These are phyloP conservation scores for Cercospora sesami DNA, from an alignment of 2,329 filamentous ascomycete species.

Conservation along the genomic window DNA sequence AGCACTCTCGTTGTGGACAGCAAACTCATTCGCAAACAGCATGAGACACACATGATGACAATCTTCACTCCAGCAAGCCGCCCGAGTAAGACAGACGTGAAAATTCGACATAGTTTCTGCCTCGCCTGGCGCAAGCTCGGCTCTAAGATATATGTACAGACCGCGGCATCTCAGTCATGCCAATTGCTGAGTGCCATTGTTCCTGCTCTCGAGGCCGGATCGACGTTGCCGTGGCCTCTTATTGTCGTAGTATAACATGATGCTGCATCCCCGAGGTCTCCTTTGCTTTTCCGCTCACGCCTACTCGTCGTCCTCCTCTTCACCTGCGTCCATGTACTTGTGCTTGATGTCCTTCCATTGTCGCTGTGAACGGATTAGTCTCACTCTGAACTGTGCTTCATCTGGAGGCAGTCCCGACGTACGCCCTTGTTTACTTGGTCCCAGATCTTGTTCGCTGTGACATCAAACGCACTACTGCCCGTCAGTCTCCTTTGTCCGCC, in stretches of 20 bases:
- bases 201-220: not conserved
- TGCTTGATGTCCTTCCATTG: conserved; percentile 99
- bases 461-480: conserved; percentile 72
- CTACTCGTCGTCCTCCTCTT: conserved; percentile 55
- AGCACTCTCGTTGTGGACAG: not conserved
- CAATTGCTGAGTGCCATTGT: conserved; percentile 6
- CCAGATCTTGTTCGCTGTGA: conserved; percentile 80
- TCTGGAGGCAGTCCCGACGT: conserved; percentile 49
- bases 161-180: conserved; percentile 6
- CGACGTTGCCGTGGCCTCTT: not conserved
- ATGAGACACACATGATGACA: not conserved
- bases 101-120: conserved; percentile 11
- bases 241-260: conserved; percentile 13
- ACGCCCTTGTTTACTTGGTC: conserved; percentile 88
- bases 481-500: conserved; percentile 21
- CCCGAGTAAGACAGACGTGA: not conserved
- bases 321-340: conserved; percentile 64
- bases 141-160: conserved; percentile 25
- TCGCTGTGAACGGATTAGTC: conserved; percentile 61
- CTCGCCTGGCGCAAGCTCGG: conserved; percentile 4
- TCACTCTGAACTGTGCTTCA: not conserved
- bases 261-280: not conserved
- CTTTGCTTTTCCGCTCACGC: conserved; percentile 41
- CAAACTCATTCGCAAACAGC: not conserved
- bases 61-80: not conserved